Conservation (phyloP, 768 basidiomycete species). For the Boletellus sp. region DNA sequence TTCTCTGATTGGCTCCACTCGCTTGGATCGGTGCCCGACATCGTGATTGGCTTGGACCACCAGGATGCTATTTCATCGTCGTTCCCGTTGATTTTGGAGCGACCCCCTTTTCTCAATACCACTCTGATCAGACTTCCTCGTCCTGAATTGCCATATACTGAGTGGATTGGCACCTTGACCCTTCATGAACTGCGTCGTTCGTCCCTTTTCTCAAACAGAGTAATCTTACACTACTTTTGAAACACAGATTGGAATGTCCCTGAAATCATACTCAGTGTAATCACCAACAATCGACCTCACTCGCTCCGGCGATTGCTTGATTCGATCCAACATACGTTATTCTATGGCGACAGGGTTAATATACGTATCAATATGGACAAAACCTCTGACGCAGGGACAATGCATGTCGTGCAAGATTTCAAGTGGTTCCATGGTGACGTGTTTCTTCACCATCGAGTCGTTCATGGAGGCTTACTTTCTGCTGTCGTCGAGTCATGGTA, state of each 20-base stretch:
- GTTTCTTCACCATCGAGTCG: constrained; percentile 65
- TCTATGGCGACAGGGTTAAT: constrained; percentile 65
- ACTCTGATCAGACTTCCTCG: constrained; percentile 44
- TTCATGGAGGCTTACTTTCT: constrained; percentile 76
- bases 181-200: constrained; percentile 41
- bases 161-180: constrained; percentile 62
- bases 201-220: constrained; percentile 11
- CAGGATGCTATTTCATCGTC: constrained; percentile 24
- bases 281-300: constrained; percentile 71
- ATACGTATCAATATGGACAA: constrained; percentile 76
- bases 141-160: constrained; percentile 46
- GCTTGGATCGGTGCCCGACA: constrained; percentile 27
- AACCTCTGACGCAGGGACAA: constrained; percentile 61
- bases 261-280: constrained; percentile 63
- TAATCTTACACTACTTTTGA: constrained; percentile 4
- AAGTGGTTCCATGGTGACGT: constrained; percentile 60
- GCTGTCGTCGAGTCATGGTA: constrained; percentile 92
- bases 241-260: constrained; percentile 71
- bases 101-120: constrained; percentile 23
- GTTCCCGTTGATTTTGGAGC: constrained; percentile 17
- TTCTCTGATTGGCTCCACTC: constrained; percentile 32
- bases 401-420: constrained; percentile 45
- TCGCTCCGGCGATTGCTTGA: constrained; percentile 65
- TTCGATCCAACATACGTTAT: constrained; percentile 56
- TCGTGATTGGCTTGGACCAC: constrained; percentile 35